These are phyloP conservation scores for Melanopsichium pennsylvanicum DNA, from an alignment of 1,284 basidiomycete species.

Conservation along the genomic window DNA sequence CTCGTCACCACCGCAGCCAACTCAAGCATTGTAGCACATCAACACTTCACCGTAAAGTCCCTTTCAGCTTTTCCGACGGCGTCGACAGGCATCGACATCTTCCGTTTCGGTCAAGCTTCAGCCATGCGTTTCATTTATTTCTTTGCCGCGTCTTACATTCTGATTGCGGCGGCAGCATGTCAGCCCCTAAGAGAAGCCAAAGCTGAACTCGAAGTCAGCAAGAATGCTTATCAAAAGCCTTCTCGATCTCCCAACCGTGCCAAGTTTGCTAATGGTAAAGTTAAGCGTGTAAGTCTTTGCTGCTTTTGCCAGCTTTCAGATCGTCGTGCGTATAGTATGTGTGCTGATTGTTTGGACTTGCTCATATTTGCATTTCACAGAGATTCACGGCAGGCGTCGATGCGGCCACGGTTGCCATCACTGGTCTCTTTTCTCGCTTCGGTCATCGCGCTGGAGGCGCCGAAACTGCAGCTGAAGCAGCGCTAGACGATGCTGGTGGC, in stretches of 20 bases:
- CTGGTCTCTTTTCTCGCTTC: conserved; percentile 9
- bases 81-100: conserved; percentile 2
- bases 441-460: neutral
- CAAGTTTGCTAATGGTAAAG: neutral
- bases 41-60: neutral
- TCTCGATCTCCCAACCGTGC: neutral
- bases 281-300: conserved; percentile 21
- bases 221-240: conserved; percentile 4
- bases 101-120: neutral
- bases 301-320: neutral
- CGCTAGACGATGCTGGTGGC: neutral
- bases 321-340: no score
- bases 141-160: conserved; percentile 10
- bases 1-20: no score
- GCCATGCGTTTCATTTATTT: conserved; percentile 11
- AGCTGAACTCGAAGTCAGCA: conserved; percentile 18
- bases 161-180: conserved; percentile 18
- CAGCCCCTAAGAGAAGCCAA: conserved; percentile 31
- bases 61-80: neutral
- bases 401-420: neutral
- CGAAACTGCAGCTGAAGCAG: conserved; percentile 4
- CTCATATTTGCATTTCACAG: no score
- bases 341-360: no score
- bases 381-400: neutral
- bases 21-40: no score